Conservation (phyloP, 192 early-diverging fungal species). For the Lobosporangium transversale region DNA sequence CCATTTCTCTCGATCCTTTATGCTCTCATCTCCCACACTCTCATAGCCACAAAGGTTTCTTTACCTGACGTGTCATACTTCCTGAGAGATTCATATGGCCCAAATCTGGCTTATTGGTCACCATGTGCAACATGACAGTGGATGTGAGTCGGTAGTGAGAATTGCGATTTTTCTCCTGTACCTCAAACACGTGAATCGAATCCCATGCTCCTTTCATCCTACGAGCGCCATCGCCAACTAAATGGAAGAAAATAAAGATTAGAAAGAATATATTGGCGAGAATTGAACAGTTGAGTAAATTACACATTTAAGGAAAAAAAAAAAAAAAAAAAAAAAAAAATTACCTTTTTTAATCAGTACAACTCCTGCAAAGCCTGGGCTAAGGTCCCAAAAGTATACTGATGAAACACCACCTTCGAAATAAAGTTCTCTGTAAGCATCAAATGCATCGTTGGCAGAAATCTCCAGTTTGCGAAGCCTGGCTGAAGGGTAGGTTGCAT, state of each 20-base stretch:
- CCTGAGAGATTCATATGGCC: constrained; percentile 89
- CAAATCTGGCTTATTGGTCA: constrained; percentile 71
- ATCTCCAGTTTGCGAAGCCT: constrained; percentile 90
- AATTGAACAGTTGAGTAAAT: neutral
- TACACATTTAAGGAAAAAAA: neutral
- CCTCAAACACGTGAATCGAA: constrained; percentile 97
- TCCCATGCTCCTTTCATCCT: constrained; percentile 95
- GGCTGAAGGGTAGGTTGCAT: constrained; percentile 81
- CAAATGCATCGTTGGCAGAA: constrained; percentile 94
- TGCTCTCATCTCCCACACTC: no score
- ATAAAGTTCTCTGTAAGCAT: constrained; percentile 95
- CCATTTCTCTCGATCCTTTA: no score
- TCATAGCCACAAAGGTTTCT: no score
- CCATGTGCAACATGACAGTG: constrained; percentile 94
- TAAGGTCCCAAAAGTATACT: constrained; percentile 94
- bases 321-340: constrained; percentile 1
- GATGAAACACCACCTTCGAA: constrained; percentile 97
- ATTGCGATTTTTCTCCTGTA: constrained; percentile 81
- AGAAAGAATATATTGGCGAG: neutral
- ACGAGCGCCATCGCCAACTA: constrained; percentile 70
- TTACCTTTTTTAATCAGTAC: constrained; percentile 96
- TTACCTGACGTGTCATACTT: constrained; percentile 91
- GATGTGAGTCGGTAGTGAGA: constrained; percentile 98
- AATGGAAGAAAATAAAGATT: neutral
- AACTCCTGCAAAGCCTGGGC: constrained; percentile 90